Evolutionary conservation across 1,284 basidiomycete genomes (phyloP).

Genomic region (Tetrapyrgos nigripes): DNA sequence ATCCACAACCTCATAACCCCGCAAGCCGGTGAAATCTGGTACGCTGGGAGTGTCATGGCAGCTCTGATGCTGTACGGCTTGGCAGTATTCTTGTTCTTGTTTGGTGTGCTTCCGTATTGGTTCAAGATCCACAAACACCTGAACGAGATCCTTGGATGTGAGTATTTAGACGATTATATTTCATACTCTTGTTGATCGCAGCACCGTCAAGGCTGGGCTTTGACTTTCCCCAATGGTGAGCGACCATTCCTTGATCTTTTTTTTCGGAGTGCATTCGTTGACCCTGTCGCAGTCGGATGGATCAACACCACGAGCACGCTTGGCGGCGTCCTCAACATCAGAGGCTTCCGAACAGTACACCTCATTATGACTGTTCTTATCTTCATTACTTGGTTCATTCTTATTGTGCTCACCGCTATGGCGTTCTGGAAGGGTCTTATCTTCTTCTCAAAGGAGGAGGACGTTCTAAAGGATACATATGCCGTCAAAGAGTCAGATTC

Average conservation of each 20-base stretch:
- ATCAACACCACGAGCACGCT: slow-evolving; percentile 48
- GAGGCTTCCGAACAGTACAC: slow-evolving; percentile 47
- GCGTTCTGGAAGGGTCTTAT: slow-evolving; percentile 52
- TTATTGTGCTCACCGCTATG: slow-evolving; percentile 46
- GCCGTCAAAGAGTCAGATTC: too few relatives aligned
- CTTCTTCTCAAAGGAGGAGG: slow-evolving; percentile 50
- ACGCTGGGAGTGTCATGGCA: slow-evolving; percentile 45
- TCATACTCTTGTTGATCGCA: not conserved
- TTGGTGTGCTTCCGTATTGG: slow-evolving; percentile 53
- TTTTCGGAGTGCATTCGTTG: not conserved
- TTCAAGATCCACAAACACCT: slow-evolving; percentile 56
- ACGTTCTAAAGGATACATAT: slow-evolving; percentile 47
- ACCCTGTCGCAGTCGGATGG: slow-evolving; percentile 42
- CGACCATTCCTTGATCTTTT: not conserved
- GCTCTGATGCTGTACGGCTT: slow-evolving; percentile 52
- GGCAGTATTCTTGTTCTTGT: slow-evolving; percentile 53
- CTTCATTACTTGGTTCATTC: slow-evolving; percentile 45
- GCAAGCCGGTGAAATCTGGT: slow-evolving; percentile 55
- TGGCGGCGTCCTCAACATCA: slow-evolving; percentile 47
- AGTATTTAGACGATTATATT: slow-evolving; percentile 22
- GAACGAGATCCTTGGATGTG: slow-evolving; percentile 55
- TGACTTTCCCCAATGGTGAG: slow-evolving; percentile 56
- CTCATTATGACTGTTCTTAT: slow-evolving; percentile 45
- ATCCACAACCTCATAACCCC: slow-evolving; percentile 45
- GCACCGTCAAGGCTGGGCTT: slow-evolving; percentile 44